These are phyloP conservation scores for Fusarium duplospermum DNA, from an alignment of 2,329 filamentous ascomycete genomes.

Conservation along the genomic window DNA sequence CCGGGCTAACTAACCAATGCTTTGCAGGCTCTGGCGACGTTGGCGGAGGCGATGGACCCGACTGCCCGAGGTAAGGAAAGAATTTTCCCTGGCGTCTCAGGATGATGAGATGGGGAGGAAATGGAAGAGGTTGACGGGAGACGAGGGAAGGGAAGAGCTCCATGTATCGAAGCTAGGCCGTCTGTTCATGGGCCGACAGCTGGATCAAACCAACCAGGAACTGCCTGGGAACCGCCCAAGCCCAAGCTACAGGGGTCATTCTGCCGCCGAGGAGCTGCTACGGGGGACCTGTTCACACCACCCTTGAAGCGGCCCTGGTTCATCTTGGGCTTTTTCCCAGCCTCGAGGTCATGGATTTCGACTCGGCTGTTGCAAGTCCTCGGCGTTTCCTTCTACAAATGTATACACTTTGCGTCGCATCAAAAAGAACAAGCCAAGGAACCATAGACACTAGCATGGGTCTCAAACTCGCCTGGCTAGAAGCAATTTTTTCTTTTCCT, in stretches of 20 bases:
- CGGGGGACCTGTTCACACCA: conserved; percentile 15
- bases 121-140: conserved; percentile 22
- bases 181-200: conserved; percentile 16
- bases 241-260: conserved; percentile 33
- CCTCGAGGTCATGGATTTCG: conserved; percentile 15
- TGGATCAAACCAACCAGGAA: conserved; percentile 13
- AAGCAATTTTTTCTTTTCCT: conserved; percentile 12
- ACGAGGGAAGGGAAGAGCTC: conserved; percentile 4
- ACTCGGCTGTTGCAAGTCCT: conserved; percentile 4
- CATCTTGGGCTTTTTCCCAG: conserved; percentile 22
- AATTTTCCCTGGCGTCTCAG: conserved; percentile 20
- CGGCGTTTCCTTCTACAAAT: conserved; percentile 19
- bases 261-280: conserved; percentile 10
- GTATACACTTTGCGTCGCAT: conserved; percentile 21
- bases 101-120: background rate
- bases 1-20: conserved; percentile 54
- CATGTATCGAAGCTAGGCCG: conserved; percentile 7
- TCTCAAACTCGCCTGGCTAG: conserved; percentile 30
- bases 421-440: conserved; percentile 11
- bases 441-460: conserved; percentile 30
- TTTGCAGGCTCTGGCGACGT: conserved; percentile 46
- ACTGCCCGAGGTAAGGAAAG: conserved; percentile 8
- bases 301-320: conserved; percentile 20
- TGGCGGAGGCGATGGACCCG: conserved; percentile 10
- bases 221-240: conserved; percentile 2